Conservation (phyloP, 345 rosid species). For the Moricandia arvensis region DNA sequence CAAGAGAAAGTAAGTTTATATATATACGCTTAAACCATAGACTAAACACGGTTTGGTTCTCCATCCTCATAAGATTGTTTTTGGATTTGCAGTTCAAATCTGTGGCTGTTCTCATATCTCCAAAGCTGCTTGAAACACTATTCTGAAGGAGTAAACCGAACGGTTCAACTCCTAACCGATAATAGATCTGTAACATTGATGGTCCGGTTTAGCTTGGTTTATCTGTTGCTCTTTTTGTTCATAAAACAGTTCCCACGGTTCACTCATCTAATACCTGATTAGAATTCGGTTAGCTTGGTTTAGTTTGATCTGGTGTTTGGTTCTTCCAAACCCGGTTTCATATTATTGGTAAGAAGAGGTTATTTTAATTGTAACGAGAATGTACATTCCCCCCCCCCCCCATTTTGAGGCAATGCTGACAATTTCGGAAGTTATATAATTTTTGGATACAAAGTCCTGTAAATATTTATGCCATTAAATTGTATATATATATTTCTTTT, state of each 20-base stretch:
- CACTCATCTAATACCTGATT: conserved; percentile 33
- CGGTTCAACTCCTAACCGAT: conserved; percentile 40
- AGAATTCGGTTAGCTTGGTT: conserved; percentile 33
- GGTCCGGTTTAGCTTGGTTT: conserved; percentile 15
- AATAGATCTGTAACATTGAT: conserved; percentile 12
- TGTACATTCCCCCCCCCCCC: conserved; percentile 23
- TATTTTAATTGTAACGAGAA: conserved; percentile 30
- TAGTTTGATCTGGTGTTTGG: conserved; percentile 37
- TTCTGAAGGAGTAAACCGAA: conserved; percentile 43
- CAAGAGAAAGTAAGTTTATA: conserved; percentile 64
- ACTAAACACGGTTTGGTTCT: not conserved
- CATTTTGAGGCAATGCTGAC: conserved; percentile 32
- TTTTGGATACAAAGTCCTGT: not conserved
- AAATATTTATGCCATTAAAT: not conserved
- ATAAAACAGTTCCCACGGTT: conserved; percentile 30
- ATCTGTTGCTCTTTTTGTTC: conserved; percentile 33
- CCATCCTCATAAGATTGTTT: conserved; percentile 14
- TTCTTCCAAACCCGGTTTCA: conserved; percentile 17
- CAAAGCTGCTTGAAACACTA: conserved; percentile 60
- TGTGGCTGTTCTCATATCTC: conserved; percentile 68
- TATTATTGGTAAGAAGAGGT: conserved; percentile 16
- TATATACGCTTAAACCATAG: not conserved
- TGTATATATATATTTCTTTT: not conserved
- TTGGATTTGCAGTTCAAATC: conserved; percentile 62
- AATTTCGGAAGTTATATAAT: not conserved